Evolutionary conservation across 2,329 filamentous ascomycete genomes (phyloP).

Genomic region (Trichoderma sp.): DNA sequence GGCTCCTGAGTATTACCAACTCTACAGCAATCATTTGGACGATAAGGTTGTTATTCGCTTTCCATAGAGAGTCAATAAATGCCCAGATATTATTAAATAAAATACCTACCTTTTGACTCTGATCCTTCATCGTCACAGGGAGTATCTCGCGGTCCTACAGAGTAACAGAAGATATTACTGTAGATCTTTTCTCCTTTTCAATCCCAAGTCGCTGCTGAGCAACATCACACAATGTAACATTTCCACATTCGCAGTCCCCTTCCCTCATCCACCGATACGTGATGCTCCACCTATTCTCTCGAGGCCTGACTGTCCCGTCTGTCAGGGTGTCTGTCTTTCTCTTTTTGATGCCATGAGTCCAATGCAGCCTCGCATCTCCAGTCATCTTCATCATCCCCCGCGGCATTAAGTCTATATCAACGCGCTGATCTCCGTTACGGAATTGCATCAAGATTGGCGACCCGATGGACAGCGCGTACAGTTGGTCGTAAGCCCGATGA

Average conservation of each 20-base stretch:
- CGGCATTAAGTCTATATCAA: conserved; percentile 11
- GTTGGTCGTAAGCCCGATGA: conserved; percentile 36
- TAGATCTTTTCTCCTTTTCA: conserved; percentile 51
- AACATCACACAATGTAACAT: conserved; percentile 53
- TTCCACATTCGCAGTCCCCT: conserved; percentile 52
- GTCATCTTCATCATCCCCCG: conserved; percentile 12
- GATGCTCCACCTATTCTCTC: conserved; percentile 54
- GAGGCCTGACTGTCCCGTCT: conserved; percentile 32
- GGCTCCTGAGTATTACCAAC: too few relatives aligned
- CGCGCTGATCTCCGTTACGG: conserved; percentile 1
- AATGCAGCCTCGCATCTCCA: conserved; percentile 11
- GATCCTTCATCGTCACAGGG: too few relatives aligned
- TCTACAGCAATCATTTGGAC: too few relatives aligned
- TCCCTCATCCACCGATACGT: conserved; percentile 56
- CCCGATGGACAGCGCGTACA: conserved; percentile 17
- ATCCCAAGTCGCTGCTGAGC: conserved; percentile 48
- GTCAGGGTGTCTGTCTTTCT: conserved; percentile 17
- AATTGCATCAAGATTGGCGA: conserved; percentile 11
- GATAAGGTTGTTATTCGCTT: too few relatives aligned
- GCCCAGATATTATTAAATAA: too few relatives aligned
- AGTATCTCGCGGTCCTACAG: too few relatives aligned
- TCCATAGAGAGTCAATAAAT: too few relatives aligned
- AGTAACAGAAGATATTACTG: neutral
- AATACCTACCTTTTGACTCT: too few relatives aligned
- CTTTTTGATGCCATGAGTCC: conserved; percentile 19